Evolutionary conservation across 352 stramenopile species (phyloP), one percentile per base, ranked within the genome.

Genomic region (Phytophthora pini): DNA sequence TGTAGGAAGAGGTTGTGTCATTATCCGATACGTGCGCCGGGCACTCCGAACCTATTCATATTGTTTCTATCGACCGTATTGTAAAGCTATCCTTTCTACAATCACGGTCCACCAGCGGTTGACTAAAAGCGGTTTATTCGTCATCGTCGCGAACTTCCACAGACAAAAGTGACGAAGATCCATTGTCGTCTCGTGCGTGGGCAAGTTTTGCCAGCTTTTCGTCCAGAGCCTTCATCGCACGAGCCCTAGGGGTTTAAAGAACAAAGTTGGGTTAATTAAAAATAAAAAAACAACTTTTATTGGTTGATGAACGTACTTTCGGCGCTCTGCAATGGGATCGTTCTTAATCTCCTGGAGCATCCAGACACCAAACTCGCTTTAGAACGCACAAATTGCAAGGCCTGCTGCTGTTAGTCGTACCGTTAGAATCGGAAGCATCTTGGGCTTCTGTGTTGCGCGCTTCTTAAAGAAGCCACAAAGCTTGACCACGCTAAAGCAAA

Each of bases 211-310:
- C 88, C 26, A 96, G 68, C 38, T 96, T 96, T 56, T 94, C 88
- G 47, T 96, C 88, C n/a, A 96, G 70, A 24, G 88, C 88, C 49
- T 92, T 93, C 86, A 96, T 94, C 10, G 88, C 88, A 65, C 88
- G 76, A 36, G 86, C 88, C 73, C 88, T 96, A 50, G 3, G 38
- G 13, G 41, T 1, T 4, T 20, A 47, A 46, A 26, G 15, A 50
- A 31, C 12, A 34, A 5, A 4, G 40, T 29, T 34, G 43, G 56
- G 22, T 4, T n/a, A 17, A 59, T 20, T 20, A 4, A 4, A 22
- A 20, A 20, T 8, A 29, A 36, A 41, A 9, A 31, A 47, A 49
- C 7, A 41, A 43, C 5, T 39, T 20, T 32, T 26, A 47, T 59
- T 27, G 11, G 15, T 17, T 27, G 6, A 43, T 52, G 38, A 32